Evolutionary conservation across 495 filamentous ascomycete species (phyloP).

Genomic region (Hypoxylon lienhwacheense): DNA sequence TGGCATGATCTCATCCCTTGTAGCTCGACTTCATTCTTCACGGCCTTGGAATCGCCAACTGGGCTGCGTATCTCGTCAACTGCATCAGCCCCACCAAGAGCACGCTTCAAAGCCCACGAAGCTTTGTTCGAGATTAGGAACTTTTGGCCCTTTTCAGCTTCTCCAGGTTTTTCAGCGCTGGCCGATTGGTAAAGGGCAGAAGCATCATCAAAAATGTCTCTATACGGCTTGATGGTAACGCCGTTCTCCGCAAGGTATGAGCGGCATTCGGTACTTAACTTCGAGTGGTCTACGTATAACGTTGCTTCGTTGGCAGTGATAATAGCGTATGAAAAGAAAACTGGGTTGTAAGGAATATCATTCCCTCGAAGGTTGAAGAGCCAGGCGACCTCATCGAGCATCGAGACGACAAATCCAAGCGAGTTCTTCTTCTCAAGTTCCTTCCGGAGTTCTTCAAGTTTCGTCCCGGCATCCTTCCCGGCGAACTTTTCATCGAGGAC

Average conservation of each 20-base stretch:
- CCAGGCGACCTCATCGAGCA: constrained; percentile 98
- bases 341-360: constrained; percentile 98
- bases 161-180: constrained; percentile 40
- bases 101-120: constrained; percentile 90
- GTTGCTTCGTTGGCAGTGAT: constrained; percentile 80
- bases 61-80: constrained; percentile 88
- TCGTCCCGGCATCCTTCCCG: constrained; percentile 80
- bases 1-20: constrained; percentile 94
- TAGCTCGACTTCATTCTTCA: constrained; percentile 92
- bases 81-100: constrained; percentile 82
- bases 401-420: constrained; percentile 84
- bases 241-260: constrained; percentile 68
- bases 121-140: constrained; percentile 86
- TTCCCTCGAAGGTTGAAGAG: constrained; percentile 93
- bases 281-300: constrained; percentile 80
- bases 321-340: constrained; percentile 96
- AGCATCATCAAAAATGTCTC: constrained; percentile 77
- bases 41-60: constrained; percentile 90
- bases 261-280: constrained; percentile 69
- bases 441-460: constrained; percentile 84
- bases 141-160: constrained; percentile 56
- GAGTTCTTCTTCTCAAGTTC: constrained; percentile 91
- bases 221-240: constrained; percentile 80
- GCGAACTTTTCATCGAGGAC: constrained; percentile 71
- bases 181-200: constrained; percentile 58